Conservation (phyloP, 768 basidiomycete genomes). For the Suillus ampliporus region DNA sequence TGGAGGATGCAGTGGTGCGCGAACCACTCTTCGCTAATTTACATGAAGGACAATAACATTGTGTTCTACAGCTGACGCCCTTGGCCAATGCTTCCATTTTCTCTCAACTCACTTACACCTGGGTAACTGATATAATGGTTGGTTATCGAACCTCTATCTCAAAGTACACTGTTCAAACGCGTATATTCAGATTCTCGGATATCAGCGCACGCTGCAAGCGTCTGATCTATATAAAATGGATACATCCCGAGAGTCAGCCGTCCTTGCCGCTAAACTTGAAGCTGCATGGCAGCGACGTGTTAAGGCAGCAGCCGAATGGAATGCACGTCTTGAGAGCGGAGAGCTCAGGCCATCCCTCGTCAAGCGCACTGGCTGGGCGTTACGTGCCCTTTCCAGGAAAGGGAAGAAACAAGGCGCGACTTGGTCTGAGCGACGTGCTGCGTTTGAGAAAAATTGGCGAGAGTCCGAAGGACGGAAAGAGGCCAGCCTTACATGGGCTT, state of each 20-base stretch:
- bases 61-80: constrained; percentile 52
- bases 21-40: neutral
- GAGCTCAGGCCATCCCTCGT: constrained; percentile 47
- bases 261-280: constrained; percentile 60
- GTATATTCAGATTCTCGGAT: constrained; percentile 56
- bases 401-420: constrained; percentile 15
- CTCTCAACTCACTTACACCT: constrained; percentile 64
- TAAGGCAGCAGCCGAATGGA: constrained; percentile 57
- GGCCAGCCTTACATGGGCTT: constrained; percentile 60
- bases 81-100: constrained; percentile 62
- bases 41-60: neutral
- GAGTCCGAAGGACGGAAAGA: constrained; percentile 48
- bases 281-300: constrained; percentile 57
- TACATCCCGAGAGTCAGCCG: constrained; percentile 50
- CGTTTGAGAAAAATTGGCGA: constrained; percentile 51
- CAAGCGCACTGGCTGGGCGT: constrained; percentile 47
- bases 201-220: constrained; percentile 74
- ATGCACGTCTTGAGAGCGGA: constrained; percentile 52
- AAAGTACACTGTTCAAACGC: neutral
- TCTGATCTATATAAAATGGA: constrained; percentile 78
- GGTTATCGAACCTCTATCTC: constrained; percentile 6
- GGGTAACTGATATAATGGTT: constrained; percentile 69
- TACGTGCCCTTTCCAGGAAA: constrained; percentile 23
- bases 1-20: constrained; percentile 58
- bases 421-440: constrained; percentile 32